A percentile compares a stretch with the other conserved stretches of the same genome.
Evolutionary conservation across 345 rosid genomes (phyloP).

Genomic region (Zanthoxylum bungeanum): DNA sequence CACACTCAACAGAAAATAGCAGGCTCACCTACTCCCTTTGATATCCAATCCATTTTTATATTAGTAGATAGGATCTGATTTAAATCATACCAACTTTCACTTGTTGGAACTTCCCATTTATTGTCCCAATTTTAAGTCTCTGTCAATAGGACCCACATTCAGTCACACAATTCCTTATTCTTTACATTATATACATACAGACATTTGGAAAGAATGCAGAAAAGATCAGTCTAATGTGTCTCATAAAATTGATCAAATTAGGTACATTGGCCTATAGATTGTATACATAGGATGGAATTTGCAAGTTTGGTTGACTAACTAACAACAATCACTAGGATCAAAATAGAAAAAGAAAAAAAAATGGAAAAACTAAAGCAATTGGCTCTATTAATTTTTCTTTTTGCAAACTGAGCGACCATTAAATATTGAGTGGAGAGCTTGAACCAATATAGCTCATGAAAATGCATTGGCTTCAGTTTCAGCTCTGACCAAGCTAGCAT

Average conservation of each 20-base stretch:
- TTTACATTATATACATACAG: too few relatives aligned
- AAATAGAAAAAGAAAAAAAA: neutral
- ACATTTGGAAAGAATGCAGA: too few relatives aligned
- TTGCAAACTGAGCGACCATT: neutral
- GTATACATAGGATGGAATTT: neutral
- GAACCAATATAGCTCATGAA: too few relatives aligned
- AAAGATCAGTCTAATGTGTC: neutral
- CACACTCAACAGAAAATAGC: neutral
- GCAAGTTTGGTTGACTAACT: neutral
- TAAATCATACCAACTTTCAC: neutral
- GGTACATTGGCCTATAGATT: neutral
- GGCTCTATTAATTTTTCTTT: neutral
- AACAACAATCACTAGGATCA: neutral
- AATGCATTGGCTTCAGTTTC: slow-evolving; percentile 55
- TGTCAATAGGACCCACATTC: neutral
- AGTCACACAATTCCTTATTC: neutral
- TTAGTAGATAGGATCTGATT: neutral
- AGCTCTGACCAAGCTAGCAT: slow-evolving; percentile 46
- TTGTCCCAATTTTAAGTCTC: neutral
- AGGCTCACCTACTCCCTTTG: neutral
- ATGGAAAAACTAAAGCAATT: neutral
- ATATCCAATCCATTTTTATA: neutral
- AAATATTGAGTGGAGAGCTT: neutral
- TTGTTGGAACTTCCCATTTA: neutral
- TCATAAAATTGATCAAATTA: neutral